Percentiles rank a stretch among this genome's conserved stretches.
Conservation (phyloP, 768 basidiomycete genomes). For the Russula sp. region DNA sequence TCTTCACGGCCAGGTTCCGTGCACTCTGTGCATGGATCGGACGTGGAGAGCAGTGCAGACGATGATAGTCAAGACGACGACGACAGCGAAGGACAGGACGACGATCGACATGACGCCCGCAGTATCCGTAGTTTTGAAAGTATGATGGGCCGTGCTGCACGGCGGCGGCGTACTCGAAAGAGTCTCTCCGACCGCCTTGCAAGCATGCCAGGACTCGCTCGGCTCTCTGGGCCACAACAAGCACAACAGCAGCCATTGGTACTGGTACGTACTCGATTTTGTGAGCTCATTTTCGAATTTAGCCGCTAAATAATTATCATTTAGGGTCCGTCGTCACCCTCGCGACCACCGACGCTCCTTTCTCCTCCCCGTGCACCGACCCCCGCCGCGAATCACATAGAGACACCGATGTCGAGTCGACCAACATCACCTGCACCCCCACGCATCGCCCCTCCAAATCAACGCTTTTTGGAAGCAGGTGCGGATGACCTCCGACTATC, state of each 20-base stretch:
- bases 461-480: constrained; percentile 62
- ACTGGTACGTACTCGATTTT: neutral
- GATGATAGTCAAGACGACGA: constrained; percentile 34
- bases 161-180: constrained; percentile 38
- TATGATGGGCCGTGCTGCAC: constrained; percentile 49
- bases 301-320: constrained; percentile 1
- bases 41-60: constrained; percentile 28
- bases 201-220: constrained; percentile 53
- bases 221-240: constrained; percentile 30
- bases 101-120: constrained; percentile 46
- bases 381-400: constrained; percentile 29
- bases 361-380: constrained; percentile 22
- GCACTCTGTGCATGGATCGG: constrained; percentile 27
- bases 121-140: constrained; percentile 85
- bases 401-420: constrained; percentile 35
- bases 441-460: constrained; percentile 52
- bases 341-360: constrained; percentile 37
- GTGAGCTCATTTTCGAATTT: constrained; percentile 15
- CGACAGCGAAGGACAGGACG: constrained; percentile 34
- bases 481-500: constrained; percentile 73
- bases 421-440: constrained; percentile 34
- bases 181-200: constrained; percentile 80
- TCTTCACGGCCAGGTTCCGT: constrained; percentile 46
- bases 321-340: constrained; percentile 32
- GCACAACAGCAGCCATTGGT: constrained; percentile 2